A percentile compares a stretch with the other conserved stretches of the same genome.
Evolutionary conservation across 305 asterid species (phyloP).

Genomic region (Fraxinus baroniana): DNA sequence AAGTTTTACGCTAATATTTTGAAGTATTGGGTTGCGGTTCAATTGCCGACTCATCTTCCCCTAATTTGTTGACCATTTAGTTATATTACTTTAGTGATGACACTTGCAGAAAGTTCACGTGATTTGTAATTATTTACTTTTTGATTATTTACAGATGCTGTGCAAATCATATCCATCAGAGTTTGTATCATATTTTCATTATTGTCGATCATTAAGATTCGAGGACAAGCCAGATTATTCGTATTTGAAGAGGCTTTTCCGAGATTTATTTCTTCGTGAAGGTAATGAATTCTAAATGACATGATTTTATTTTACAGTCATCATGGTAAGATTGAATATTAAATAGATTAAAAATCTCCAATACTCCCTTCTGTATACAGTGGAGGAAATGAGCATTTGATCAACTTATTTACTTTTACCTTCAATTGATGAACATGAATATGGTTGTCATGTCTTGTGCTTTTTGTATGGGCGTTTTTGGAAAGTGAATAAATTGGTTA

Average conservation of each 20-base stretch:
- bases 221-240: constrained; percentile 78
- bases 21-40: constrained; percentile 13
- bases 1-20: background rate
- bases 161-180: constrained; percentile 73
- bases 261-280: constrained; percentile 69
- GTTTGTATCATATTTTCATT: constrained; percentile 70
- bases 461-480: background rate
- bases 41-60: background rate
- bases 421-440: background rate
- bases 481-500: background rate
- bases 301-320: background rate
- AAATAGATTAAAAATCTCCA: background rate
- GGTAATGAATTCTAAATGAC: constrained; percentile 36
- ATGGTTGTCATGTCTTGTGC: background rate
- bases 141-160: constrained; percentile 41
- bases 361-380: background rate
- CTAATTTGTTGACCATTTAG: constrained; percentile 12
- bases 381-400: background rate
- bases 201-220: constrained; percentile 64
- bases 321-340: background rate
- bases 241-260: constrained; percentile 68
- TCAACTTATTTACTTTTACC: background rate
- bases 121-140: constrained; percentile 12
- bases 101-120: constrained; percentile 11
- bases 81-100: constrained; percentile 4